phyloP scores from a whole-genome alignment of 2,329 filamentous ascomycete species.

The Trichoderma polysporum region DNA sequence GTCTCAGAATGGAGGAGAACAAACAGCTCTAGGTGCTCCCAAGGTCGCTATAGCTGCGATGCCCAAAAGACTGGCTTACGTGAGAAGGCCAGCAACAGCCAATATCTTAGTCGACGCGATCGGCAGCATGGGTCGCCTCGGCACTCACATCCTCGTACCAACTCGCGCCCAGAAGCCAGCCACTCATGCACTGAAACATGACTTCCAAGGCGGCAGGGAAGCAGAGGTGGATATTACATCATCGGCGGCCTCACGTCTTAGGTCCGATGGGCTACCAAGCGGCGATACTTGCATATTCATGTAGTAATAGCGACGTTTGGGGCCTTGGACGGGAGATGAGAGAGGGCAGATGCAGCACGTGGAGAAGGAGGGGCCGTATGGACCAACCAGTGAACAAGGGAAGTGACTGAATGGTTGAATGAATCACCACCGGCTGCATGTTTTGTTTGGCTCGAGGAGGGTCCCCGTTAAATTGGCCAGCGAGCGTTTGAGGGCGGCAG shows the following conservation, averaged over 20 bases:
- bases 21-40: background rate
- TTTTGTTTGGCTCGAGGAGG: background rate
- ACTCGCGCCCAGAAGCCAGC: no score
- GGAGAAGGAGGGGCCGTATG: background rate
- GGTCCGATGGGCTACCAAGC: background rate
- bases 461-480: background rate
- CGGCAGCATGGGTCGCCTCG: background rate
- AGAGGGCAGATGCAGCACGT: background rate
- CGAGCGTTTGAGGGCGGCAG: background rate
- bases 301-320: background rate
- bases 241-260: background rate
- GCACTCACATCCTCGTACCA: background rate
- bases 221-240: background rate
- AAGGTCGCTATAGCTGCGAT: background rate
- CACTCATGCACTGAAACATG: background rate
- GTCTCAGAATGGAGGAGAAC: background rate
- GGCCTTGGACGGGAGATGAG: background rate
- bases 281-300: background rate
- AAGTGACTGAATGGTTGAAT: background rate
- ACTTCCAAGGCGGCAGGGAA: background rate
- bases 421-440: background rate
- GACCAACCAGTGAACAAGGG: background rate
- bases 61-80: background rate
- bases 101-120: background rate
- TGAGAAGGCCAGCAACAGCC: background rate